Evolutionary conservation across 2,329 filamentous ascomycete species (phyloP), one percentile per base, ranked within the genome.

Genomic region (Colletotrichum chlorophyti): DNA sequence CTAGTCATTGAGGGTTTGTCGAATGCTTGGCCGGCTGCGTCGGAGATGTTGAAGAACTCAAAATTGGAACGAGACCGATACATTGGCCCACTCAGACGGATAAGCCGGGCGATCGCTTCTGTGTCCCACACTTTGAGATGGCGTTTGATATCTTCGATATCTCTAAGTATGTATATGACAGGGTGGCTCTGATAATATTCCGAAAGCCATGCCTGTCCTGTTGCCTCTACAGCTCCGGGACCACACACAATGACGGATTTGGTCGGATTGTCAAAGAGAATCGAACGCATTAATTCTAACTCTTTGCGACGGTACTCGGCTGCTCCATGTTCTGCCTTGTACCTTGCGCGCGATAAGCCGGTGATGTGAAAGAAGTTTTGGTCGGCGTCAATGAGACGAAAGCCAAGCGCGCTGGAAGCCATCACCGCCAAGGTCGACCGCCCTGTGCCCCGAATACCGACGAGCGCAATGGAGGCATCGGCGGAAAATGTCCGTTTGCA

Each of bases 381-480:
- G 63, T 92, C 89, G 23, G 87, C 80, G 61, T 92, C 90, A 47
- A 93, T 76, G 3, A 92, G 78, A 50, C 85, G 85, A 32, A 88
- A 80, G 51, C 85, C 84, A 69, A 90, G 85, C 41, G 88, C 87
- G 9, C 86, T 86, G 0, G 89, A 89, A 5, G 89, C 87, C 61
- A 93, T 91, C 40, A 93, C 83, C 10, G 87, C 90, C 12, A 93
- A 75, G 3, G 88, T 91, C 3, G 88, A 89, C 70, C 92, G 93
- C 14, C 90, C 90, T 4, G 88, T 85, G 12, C 90, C 90, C 11
- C 88, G 84, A 54, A 91, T 85, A 1, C 90, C 90, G 15, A 90
- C 82, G 17, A 93, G 78, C 6, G 92, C 83, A 51, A 93, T 85
- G 1, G 90, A 91, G 2, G 88, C 86, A 76, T 90, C 82, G 26